Conservation (phyloP, 2,329 filamentous ascomycete genomes). For the Colletotrichum sp. region DNA sequence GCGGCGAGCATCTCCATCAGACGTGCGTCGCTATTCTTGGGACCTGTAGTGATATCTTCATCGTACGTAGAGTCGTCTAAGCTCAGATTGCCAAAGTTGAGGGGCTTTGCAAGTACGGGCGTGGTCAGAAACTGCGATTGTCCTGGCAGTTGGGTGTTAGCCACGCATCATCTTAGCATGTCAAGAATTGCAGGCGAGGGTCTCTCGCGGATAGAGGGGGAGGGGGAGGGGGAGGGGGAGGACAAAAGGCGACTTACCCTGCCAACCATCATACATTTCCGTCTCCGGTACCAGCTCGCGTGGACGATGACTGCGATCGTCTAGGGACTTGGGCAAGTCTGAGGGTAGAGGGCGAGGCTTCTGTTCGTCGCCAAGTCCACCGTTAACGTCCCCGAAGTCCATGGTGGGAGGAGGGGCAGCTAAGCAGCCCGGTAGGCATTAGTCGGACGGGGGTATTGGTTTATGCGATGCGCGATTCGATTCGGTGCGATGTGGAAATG, state of each 20-base stretch:
- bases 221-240: not conserved
- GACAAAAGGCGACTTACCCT: conserved; percentile 63
- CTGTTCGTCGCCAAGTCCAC: conserved; percentile 42
- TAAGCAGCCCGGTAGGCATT: conserved; percentile 19
- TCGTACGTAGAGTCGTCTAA: conserved; percentile 80
- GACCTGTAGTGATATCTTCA: conserved; percentile 58
- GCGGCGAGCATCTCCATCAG: conserved; percentile 96
- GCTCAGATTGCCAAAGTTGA: conserved; percentile 81
- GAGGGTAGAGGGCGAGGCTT: conserved; percentile 68
- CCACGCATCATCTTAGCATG: not conserved
- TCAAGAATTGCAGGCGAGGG: not conserved
- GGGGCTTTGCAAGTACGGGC: conserved; percentile 81
- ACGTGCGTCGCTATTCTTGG: conserved; percentile 80
- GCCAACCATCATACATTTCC: conserved; percentile 99
- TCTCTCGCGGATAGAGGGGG: not conserved
- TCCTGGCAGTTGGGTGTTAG: conserved; percentile 55
- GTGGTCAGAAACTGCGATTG: conserved; percentile 95
- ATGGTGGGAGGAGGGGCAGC: conserved; percentile 53
- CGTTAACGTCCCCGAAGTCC: conserved; percentile 60
- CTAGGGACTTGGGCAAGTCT: conserved; percentile 89
- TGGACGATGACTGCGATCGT: conserved; percentile 79
- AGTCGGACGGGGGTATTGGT: conserved; percentile 9
- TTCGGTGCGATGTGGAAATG: not conserved
- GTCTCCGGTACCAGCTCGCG: conserved; percentile 78
- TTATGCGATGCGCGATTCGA: conserved; percentile 11